A percentile compares a stretch with the other conserved stretches of the same genome.
phyloP scores from a whole-genome alignment of 208 protist genomes.

The Leptomonas pyrrhocoris region DNA sequence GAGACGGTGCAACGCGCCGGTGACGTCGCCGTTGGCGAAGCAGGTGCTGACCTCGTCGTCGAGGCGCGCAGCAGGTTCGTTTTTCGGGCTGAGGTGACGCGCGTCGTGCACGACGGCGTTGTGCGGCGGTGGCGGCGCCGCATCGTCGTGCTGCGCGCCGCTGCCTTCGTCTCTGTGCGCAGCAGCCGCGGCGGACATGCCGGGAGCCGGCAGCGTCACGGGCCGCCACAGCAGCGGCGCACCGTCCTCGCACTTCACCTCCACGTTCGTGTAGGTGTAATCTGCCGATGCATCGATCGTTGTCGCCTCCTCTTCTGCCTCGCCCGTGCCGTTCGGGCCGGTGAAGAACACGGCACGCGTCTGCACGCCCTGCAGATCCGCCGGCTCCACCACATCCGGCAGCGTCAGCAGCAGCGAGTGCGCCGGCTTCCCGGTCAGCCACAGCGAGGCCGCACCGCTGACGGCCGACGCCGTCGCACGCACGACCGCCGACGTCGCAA shows the following conservation, averaged over 20 bases:
- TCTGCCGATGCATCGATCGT: not conserved
- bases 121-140: too few relatives aligned
- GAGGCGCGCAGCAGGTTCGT: slow-evolving; percentile 26
- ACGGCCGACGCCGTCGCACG: slow-evolving; percentile 23
- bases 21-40: slow-evolving; percentile 65
- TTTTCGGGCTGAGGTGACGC: not conserved
- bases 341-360: slow-evolving; percentile 76
- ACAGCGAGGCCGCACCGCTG: slow-evolving; percentile 43
- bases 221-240: slow-evolving; percentile 24
- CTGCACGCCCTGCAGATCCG: slow-evolving; percentile 71
- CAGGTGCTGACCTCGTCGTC: slow-evolving; percentile 74
- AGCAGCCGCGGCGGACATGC: slow-evolving; percentile 9
- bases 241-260: slow-evolving; percentile 11
- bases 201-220: slow-evolving; percentile 12
- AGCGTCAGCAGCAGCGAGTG: slow-evolving; percentile 70
- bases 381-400: slow-evolving; percentile 65
- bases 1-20: slow-evolving; percentile 58
- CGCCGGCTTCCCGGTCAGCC: slow-evolving; percentile 32
- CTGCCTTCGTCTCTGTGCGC: not conserved
- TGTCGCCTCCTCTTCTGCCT: slow-evolving; percentile 13
- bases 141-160: not conserved
- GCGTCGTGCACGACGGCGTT: slow-evolving; percentile 7
- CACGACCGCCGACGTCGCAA: slow-evolving; percentile 63
- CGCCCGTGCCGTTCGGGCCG: slow-evolving; percentile 12
- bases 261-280: slow-evolving; percentile 22